Percentiles rank a stretch among this genome's conserved stretches.
Evolutionary conservation across 2,329 filamentous ascomycete genomes (phyloP).

Genomic region (Aureobasidium sp.): DNA sequence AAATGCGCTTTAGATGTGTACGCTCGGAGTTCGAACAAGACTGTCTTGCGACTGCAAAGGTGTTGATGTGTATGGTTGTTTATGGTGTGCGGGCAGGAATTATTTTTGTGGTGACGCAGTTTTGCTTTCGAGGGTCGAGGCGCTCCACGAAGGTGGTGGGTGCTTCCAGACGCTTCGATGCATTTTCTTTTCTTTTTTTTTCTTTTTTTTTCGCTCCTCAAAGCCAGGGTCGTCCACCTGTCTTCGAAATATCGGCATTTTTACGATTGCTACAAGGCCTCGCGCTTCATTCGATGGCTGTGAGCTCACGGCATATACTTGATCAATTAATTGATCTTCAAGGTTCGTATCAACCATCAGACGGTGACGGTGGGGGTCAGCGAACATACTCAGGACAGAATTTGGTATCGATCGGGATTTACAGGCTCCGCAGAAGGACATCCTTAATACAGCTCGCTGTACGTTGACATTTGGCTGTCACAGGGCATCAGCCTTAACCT

Average conservation of each 20-base stretch:
- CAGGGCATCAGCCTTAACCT: too few relatives aligned
- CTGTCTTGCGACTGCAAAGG: not conserved
- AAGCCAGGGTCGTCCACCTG: not conserved
- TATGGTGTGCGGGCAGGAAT: not conserved
- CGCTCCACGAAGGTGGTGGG: slow-evolving; percentile 4
- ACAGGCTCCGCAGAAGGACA: too few relatives aligned
- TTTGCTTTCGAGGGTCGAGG: not conserved
- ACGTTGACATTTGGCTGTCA: too few relatives aligned
- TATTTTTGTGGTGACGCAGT: slow-evolving; percentile 10
- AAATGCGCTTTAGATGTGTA: not conserved
- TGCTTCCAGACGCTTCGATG: slow-evolving; percentile 18
- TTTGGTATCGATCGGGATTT: too few relatives aligned
- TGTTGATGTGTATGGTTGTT: not conserved
- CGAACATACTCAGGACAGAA: too few relatives aligned
- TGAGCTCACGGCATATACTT: not conserved
- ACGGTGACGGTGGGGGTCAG: too few relatives aligned
- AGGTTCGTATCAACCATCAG: too few relatives aligned
- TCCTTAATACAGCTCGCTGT: too few relatives aligned
- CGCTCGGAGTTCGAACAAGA: not conserved
- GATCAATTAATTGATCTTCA: too few relatives aligned
- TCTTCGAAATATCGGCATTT: not conserved
- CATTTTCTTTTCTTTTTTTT: not conserved
- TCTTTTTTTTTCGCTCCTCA: too few relatives aligned
- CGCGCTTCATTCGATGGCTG: not conserved
- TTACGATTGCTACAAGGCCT: not conserved